phyloP scores from a whole-genome alignment of 257 asterid genomes.

The Ocimum tenuiflorum region DNA sequence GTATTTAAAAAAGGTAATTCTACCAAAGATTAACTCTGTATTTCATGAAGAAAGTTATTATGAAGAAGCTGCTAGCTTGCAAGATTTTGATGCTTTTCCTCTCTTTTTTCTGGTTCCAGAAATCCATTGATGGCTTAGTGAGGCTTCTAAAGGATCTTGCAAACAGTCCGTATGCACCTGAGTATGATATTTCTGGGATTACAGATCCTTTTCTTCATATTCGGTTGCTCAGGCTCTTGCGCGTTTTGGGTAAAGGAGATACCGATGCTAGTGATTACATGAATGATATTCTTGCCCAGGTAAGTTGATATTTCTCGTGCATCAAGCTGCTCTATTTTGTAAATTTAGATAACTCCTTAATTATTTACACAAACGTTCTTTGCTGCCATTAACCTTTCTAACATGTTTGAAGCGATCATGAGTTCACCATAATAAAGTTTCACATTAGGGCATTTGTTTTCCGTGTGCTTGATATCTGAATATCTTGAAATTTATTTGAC shows the following conservation, averaged over 20 bases:
- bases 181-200: conserved; percentile 84
- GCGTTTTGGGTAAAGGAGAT: conserved; percentile 77
- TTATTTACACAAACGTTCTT: neutral
- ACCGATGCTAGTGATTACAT: conserved; percentile 82
- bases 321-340: neutral
- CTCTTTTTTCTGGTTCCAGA: conserved; percentile 39
- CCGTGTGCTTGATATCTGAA: neutral
- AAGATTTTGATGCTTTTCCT: neutral
- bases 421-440: neutral
- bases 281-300: conserved; percentile 97
- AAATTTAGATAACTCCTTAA: neutral
- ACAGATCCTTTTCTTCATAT: conserved; percentile 83
- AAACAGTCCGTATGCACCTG: conserved; percentile 88
- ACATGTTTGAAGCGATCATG: neutral
- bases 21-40: neutral
- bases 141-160: conserved; percentile 66
- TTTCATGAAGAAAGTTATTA: conserved; percentile 5
- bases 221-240: conserved; percentile 65
- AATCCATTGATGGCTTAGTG: conserved; percentile 82
- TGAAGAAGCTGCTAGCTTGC: conserved; percentile 10
- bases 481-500: neutral
- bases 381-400: neutral
- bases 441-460: neutral
- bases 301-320: conserved; percentile 12
- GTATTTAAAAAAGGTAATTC: conserved; percentile 64